Evolutionary conservation across 805 yeast species (phyloP).

Genomic region (Yarrowia keelungensis): DNA sequence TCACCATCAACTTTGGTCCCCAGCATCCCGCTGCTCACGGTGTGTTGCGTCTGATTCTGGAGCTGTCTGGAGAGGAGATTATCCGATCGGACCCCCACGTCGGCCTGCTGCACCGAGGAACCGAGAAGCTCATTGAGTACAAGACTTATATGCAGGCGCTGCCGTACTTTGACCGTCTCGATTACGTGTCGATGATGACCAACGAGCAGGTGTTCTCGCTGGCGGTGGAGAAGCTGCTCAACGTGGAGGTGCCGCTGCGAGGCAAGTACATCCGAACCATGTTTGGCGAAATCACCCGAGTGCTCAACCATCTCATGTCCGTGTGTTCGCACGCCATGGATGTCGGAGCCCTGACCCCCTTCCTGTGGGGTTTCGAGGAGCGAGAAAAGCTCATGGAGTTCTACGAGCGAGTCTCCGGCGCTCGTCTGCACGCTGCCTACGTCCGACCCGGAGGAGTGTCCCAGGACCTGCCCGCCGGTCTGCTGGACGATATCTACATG

Average conservation of each 20-base stretch:
- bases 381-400: constrained; percentile 93
- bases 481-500: constrained; percentile 89
- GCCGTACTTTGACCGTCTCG: constrained; percentile 87
- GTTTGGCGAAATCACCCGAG: constrained; percentile 86
- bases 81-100: constrained; percentile 88
- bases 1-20: constrained; percentile 90
- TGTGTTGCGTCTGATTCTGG: constrained; percentile 83
- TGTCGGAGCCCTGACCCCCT: constrained; percentile 92
- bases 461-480: constrained; percentile 84
- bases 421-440: constrained; percentile 86
- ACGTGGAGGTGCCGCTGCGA: constrained; percentile 83
- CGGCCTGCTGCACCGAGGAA: constrained; percentile 86
- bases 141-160: constrained; percentile 88
- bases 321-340: constrained; percentile 90
- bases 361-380: constrained; percentile 93
- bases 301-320: constrained; percentile 85
- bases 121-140: constrained; percentile 85
- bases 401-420: constrained; percentile 89
- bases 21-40: constrained; percentile 97
- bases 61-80: constrained; percentile 87
- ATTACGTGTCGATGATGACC: constrained; percentile 87
- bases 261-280: constrained; percentile 84
- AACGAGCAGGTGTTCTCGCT: constrained; percentile 84
- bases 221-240: constrained; percentile 83
- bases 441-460: constrained; percentile 93